Base-by-base conservation (phyloP, 306 rosid species). In the Senna siamea region DNA sequence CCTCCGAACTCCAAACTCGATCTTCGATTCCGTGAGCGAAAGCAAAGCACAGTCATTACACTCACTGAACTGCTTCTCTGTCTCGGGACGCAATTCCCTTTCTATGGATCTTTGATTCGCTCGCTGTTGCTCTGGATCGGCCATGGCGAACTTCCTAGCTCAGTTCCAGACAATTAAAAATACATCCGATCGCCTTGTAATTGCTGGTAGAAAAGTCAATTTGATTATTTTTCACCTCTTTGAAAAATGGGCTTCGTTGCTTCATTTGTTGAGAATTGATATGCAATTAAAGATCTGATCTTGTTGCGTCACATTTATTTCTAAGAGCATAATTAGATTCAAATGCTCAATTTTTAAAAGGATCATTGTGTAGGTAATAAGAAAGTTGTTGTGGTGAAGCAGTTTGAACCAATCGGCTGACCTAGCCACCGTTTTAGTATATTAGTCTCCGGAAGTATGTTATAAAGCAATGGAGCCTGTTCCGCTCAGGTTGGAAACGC, bases 131-230 rank as follows among this genome's bases (percentile, higher is more conserved):
- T 28, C 18, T 82, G 75, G 85, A 85, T 85, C 90, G 78, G 73
- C 5, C 67, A 95, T 95, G 99, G 92, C 99, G 65, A 95, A 87
- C 86, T 95, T 84, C 80, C 90, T 95, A 41, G 90, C 99, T 79
- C 99, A 95, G 90, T 95, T 95, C 81, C 97, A 95, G 69, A 77
- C 97, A 23, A 95, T 95, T 46, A 95, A 92, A 83, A 90, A 79
- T 73, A 78, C 96, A 56, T 83, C 89, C 69, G 96, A 92, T 87
- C 97, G 88, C 82, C 89, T 95, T 78, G 96, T 95, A 58, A 84
- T 95, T 76, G 89, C 99, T 22, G 99, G 98, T 92, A 59, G 50
- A 32, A 28, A n/a, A 52, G 55, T 50, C 28, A 14, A 30, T 58
- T 37, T n/a, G 1, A 28, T 2, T 12, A 1, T 43, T 26, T 41